Conservation (phyloP, 2,329 filamentous ascomycete genomes). For the Nothophaeocryptopus gaeumannii region DNA sequence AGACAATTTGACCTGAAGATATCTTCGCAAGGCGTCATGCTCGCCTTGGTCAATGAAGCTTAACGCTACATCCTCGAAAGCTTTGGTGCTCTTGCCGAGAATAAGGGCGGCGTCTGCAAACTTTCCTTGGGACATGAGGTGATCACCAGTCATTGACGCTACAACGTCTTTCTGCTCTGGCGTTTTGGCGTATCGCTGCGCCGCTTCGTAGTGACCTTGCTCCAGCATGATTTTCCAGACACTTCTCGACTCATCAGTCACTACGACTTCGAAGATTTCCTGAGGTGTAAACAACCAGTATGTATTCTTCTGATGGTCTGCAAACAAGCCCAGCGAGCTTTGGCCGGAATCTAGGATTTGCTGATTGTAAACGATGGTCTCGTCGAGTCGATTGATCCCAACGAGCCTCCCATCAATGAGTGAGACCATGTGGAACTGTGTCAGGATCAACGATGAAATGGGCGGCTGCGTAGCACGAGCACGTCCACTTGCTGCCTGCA, state of each 20-base stretch:
- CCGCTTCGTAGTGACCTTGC: conserved; percentile 81
- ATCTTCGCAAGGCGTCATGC: conserved; percentile 85
- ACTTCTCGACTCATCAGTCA: conserved; percentile 84
- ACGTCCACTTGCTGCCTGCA: conserved; percentile 63
- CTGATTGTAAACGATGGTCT: conserved; percentile 83
- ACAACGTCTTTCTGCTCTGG: conserved; percentile 83
- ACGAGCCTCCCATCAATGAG: conserved; percentile 80
- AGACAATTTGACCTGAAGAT: conserved; percentile 78
- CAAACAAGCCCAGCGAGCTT: conserved; percentile 75
- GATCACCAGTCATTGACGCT: conserved; percentile 86
- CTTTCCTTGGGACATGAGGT: conserved; percentile 75
- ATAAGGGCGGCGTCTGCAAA: conserved; percentile 83
- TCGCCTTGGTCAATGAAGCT: conserved; percentile 87
- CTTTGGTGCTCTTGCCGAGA: conserved; percentile 93
- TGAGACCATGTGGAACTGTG: conserved; percentile 88
- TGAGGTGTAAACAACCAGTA: conserved; percentile 93
- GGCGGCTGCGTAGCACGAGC: conserved; percentile 66
- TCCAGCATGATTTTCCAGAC: conserved; percentile 93
- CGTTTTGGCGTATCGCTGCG: conserved; percentile 79
- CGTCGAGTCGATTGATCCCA: conserved; percentile 82
- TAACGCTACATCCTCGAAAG: conserved; percentile 92
- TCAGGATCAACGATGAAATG: conserved; percentile 77
- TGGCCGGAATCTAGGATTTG: conserved; percentile 77
- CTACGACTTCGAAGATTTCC: conserved; percentile 91
- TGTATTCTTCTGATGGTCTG: conserved; percentile 91